Percentiles rank a stretch among this genome's conserved stretches.
phyloP scores from a whole-genome alignment of 2,329 filamentous ascomycete species.

The Aspergillus hiratsukae region DNA sequence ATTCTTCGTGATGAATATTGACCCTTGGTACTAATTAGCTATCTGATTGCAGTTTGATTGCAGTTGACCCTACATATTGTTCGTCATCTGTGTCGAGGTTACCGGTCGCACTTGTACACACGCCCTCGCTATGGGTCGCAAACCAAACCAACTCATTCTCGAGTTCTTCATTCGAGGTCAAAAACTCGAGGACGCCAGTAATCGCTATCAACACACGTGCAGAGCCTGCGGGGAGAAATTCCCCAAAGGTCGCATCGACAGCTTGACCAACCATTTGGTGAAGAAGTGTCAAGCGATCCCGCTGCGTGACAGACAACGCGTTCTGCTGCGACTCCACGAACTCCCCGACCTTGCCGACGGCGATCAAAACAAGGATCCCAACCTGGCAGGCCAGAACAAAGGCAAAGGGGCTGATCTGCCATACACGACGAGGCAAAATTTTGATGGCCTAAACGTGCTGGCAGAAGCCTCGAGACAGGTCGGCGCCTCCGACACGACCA shows the following conservation, averaged over 20 bases:
- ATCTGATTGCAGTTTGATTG: neutral
- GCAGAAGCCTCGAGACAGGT: slow-evolving; percentile 84
- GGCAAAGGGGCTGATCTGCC: slow-evolving; percentile 38
- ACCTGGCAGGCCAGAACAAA: slow-evolving; percentile 28
- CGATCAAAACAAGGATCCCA: slow-evolving; percentile 37
- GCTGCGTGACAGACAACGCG: slow-evolving; percentile 69
- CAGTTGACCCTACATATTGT: neutral
- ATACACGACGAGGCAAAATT: slow-evolving; percentile 53
- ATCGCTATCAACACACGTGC: slow-evolving; percentile 88
- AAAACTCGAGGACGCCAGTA: slow-evolving; percentile 84
- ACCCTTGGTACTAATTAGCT: neutral
- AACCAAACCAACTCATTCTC: slow-evolving; percentile 77
- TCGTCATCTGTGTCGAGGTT: neutral
- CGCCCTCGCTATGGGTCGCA: slow-evolving; percentile 65
- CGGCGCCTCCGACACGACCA: slow-evolving; percentile 48
- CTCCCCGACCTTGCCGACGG: slow-evolving; percentile 52
- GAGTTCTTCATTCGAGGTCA: slow-evolving; percentile 83
- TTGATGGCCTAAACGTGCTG: slow-evolving; percentile 78
- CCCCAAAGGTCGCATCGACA: slow-evolving; percentile 83
- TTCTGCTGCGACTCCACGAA: slow-evolving; percentile 67
- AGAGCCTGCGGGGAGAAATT: slow-evolving; percentile 85
- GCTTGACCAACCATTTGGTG: slow-evolving; percentile 72
- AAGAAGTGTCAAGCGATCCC: slow-evolving; percentile 81
- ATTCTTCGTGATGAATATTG: neutral
- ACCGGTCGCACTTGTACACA: neutral